Conservation (phyloP, 805 yeast genomes). For the Lipomyces starkeyi region DNA sequence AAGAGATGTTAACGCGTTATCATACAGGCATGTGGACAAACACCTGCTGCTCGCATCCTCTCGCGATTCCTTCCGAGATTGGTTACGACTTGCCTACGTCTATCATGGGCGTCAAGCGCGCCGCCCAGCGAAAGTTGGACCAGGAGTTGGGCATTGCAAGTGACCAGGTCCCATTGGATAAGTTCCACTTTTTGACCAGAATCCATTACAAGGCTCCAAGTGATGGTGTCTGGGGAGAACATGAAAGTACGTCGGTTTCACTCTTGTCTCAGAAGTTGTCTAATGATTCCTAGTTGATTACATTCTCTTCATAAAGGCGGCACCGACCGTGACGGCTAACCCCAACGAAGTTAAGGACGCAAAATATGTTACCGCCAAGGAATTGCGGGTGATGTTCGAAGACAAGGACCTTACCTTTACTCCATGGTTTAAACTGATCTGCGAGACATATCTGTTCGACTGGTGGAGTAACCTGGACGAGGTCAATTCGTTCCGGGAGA, state of each 20-base stretch:
- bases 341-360: slow-evolving; percentile 86
- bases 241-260: slow-evolving; percentile 57
- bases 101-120: slow-evolving; percentile 77
- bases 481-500: slow-evolving; percentile 56
- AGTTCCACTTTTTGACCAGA: slow-evolving; percentile 84
- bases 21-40: slow-evolving; percentile 84
- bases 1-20: not conserved
- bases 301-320: slow-evolving; percentile 74
- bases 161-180: slow-evolving; percentile 55
- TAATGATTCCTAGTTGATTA: slow-evolving; percentile 63
- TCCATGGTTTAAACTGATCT: slow-evolving; percentile 97
- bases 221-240: slow-evolving; percentile 92
- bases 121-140: slow-evolving; percentile 89
- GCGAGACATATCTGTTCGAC: slow-evolving; percentile 84
- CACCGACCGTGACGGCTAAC: slow-evolving; percentile 60
- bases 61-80: slow-evolving; percentile 80
- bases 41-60: slow-evolving; percentile 98
- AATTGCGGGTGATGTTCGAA: slow-evolving; percentile 76
- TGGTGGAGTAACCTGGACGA: slow-evolving; percentile 89
- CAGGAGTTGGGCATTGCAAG: slow-evolving; percentile 88
- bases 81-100: slow-evolving; percentile 68
- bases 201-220: slow-evolving; percentile 90
- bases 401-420: slow-evolving; percentile 75
- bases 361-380: slow-evolving; percentile 71
- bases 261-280: not conserved